Base-by-base conservation (phyloP, 2,329 filamentous ascomycete species). In the Akanthomyces uredinophilus region DNA sequence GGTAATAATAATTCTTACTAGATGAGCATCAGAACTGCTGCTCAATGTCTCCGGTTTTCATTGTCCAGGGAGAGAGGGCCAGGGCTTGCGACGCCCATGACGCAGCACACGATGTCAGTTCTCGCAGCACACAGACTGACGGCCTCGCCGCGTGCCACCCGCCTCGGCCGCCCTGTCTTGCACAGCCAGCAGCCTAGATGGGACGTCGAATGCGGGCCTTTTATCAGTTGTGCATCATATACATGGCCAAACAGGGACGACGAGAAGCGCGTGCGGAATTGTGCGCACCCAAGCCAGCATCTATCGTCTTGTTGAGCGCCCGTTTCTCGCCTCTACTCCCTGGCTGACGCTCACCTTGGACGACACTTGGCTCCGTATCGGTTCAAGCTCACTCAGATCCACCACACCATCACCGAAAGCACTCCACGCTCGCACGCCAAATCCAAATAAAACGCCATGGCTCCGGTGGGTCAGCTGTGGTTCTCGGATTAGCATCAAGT, bases 391-490 rank as follows among this genome's bases (percentile, higher is more conserved):
- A 50, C 59, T 43, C 35, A 61, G 59, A 55, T 61, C 51, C 59
- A 61, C 59, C 51, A 61, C 59, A 50, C 59, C 59, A 54, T 61
- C 22, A 60, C 46, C 37, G 43, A 41, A 35, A 44, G 20, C 56
- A 43, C 46, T 41, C 39, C 54, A 37, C 47, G n/a, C 39, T 55
- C 18, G 22, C 37, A 37, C 54, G 27, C 58, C 49, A 22, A 60
- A 53, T 55, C 41, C 41, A 52, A 54, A 61, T 49, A 55, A 54
- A 60, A 60, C 39, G 58, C 58, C 58, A 60, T 60, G 58, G 50
- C 32, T 47, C 44, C n/a, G 24, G 57, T 60, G 57, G 57, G 49
- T 60, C 57, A 53, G 27, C 27, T 60, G 39, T 53, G 39, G 47
- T 60, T 52, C 57, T 53, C 27, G 49, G 57, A 46, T 53, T 60